Percentiles rank a stretch among this genome's conserved stretches.
These are phyloP conservation scores for Terfezia boudieri DNA, from an alignment of 495 filamentous ascomycete genomes.

Conservation along the genomic window DNA sequence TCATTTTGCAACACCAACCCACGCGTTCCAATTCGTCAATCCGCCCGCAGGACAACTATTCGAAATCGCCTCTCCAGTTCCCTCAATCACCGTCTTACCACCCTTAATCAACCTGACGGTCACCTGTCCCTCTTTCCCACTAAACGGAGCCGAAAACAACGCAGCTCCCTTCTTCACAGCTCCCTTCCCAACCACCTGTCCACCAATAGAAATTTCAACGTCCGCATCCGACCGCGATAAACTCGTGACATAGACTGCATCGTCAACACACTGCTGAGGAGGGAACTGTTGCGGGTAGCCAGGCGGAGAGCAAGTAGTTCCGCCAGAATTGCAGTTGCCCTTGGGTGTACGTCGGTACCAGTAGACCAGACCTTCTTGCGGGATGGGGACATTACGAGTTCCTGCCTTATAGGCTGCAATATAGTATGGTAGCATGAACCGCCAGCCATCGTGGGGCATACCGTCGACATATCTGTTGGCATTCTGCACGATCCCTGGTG, in stretches of 20 bases:
- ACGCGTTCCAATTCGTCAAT: neutral
- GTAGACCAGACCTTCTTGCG: conserved; percentile 29
- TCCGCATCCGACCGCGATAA: conserved; percentile 18
- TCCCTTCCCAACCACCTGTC: conserved; percentile 19
- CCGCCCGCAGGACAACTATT: neutral
- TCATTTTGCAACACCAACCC: neutral
- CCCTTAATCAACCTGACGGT: conserved; percentile 28
- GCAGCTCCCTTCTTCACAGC: conserved; percentile 23
- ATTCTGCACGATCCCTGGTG: conserved; percentile 27
- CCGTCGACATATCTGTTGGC: conserved; percentile 28
- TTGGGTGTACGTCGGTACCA: conserved; percentile 41
- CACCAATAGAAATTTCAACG: conserved; percentile 31
- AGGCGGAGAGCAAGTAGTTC: conserved; percentile 23
- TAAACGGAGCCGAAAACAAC: conserved; percentile 34
- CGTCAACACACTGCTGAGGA: conserved; percentile 22
- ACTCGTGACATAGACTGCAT: conserved; percentile 27
- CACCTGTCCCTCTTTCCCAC: conserved; percentile 28
- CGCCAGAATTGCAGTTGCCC: conserved; percentile 26
- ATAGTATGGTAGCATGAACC: conserved; percentile 35
- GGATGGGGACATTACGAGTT: conserved; percentile 22
- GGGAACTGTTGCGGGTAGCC: conserved; percentile 15
- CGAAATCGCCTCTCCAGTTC: neutral
- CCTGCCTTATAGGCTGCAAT: conserved; percentile 41
- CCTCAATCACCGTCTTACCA: conserved; percentile 26
- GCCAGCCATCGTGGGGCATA: conserved; percentile 34